phyloP scores from a whole-genome alignment of 2,329 filamentous ascomycete genomes.

The Xylaria sp. region DNA sequence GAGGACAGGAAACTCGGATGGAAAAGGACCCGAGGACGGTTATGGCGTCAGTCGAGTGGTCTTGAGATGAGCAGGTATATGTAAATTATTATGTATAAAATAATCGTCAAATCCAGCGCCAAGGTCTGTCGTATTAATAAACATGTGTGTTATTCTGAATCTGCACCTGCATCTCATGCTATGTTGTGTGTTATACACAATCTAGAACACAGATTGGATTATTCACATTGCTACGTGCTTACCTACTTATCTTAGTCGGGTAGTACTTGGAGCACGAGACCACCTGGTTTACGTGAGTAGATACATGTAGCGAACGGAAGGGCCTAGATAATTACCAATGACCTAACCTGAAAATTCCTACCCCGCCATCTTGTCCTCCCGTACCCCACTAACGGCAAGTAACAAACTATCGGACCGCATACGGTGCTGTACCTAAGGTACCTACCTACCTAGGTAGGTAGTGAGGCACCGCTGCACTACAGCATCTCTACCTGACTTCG shows the following conservation, averaged over 20 bases:
- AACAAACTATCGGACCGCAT: no score
- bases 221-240: neutral
- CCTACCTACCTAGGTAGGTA: neutral
- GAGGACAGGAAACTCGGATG: conserved; percentile 2
- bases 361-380: conserved; percentile 32
- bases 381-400: conserved; percentile 26
- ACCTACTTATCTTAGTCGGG: neutral
- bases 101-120: neutral
- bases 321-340: neutral
- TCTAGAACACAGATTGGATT: no score
- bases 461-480: neutral
- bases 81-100: conserved; percentile 7
- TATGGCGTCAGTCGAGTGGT: neutral
- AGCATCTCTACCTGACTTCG: neutral
- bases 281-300: neutral
- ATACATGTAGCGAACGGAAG: neutral
- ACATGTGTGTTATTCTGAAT: neutral
- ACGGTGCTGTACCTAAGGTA: neutral
- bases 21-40: neutral
- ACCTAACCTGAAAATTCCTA: neutral
- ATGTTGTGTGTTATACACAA: neutral
- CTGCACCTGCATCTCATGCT: neutral
- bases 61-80: neutral
- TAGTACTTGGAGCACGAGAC: neutral
- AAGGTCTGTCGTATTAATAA: conserved; percentile 17